A percentile compares a stretch with the other conserved stretches of the same genome.
These are phyloP conservation scores for Podochytrium sp. DNA, from an alignment of 192 early-diverging fungal genomes.

Conservation along the genomic window DNA sequence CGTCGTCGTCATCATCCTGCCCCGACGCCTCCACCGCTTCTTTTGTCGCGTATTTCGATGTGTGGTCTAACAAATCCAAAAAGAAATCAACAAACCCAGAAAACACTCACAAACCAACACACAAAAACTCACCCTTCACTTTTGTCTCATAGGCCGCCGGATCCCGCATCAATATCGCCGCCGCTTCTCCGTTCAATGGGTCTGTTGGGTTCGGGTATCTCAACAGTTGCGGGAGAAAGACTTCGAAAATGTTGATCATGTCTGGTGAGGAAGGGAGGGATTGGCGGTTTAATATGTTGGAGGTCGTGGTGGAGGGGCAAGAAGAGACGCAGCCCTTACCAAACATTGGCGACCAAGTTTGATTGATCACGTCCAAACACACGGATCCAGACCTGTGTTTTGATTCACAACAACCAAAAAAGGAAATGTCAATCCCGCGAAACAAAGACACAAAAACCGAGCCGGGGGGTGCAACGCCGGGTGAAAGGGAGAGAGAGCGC, in stretches of 20 bases:
- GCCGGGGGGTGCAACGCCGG: too few relatives aligned
- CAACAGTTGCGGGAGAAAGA: slow-evolving; percentile 96
- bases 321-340: slow-evolving; percentile 55
- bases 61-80: slow-evolving; percentile 69
- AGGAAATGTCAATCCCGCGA: slow-evolving; percentile 20
- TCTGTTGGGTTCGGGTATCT: slow-evolving; percentile 99
- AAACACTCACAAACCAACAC: not conserved
- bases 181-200: slow-evolving; percentile 98
- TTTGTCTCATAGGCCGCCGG: slow-evolving; percentile 85
- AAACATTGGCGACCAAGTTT: slow-evolving; percentile 99
- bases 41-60: slow-evolving; percentile 78
- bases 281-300: too few relatives aligned
- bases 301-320: not conserved
- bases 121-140: slow-evolving; percentile 76
- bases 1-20: slow-evolving; percentile 54
- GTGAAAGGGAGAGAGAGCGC: not conserved
- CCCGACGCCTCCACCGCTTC: slow-evolving; percentile 81
- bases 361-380: slow-evolving; percentile 99
- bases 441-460: too few relatives aligned
- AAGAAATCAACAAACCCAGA: not conserved
- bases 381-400: slow-evolving; percentile 98
- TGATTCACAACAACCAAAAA: too few relatives aligned
- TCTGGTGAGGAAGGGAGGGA: slow-evolving; percentile 58
- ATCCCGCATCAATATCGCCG: slow-evolving; percentile 96
- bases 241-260: slow-evolving; percentile 99